Evolutionary conservation across 2,329 filamentous ascomycete species (phyloP).

Genomic region (Fusarium hostae): DNA sequence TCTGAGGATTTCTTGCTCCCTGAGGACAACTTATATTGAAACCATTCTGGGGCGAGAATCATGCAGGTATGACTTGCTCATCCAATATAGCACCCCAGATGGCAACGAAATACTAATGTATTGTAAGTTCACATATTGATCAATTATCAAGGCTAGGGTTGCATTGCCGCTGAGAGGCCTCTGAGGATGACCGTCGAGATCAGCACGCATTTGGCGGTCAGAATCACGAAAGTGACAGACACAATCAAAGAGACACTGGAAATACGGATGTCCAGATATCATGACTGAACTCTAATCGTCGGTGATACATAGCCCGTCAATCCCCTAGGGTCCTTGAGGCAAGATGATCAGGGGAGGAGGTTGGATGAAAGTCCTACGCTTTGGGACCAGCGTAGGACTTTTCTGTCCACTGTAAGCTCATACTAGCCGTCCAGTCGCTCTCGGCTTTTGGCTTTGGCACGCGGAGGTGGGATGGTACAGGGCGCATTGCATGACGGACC

Average conservation of each 20-base stretch:
- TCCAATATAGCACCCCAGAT: background rate
- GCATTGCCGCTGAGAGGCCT: background rate
- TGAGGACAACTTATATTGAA: background rate
- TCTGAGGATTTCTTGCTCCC: no score
- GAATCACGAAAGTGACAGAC: background rate
- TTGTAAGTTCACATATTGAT: background rate
- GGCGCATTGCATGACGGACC: slow-evolving; percentile 40
- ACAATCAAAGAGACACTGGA: background rate
- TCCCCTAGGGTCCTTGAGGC: slow-evolving; percentile 18
- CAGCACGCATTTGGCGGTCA: slow-evolving; percentile 26
- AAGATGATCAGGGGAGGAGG: slow-evolving; percentile 5
- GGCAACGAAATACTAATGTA: background rate
- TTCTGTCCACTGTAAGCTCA: slow-evolving; percentile 13
- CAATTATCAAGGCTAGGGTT: background rate
- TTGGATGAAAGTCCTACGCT: slow-evolving; percentile 32
- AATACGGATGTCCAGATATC: background rate
- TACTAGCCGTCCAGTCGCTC: slow-evolving; percentile 17
- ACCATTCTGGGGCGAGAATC: background rate
- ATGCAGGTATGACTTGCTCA: background rate
- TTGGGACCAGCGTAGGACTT: slow-evolving; percentile 34
- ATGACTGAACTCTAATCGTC: background rate
- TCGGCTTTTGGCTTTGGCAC: slow-evolving; percentile 16
- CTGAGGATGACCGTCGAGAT: slow-evolving; percentile 12
- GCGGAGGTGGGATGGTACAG: slow-evolving; percentile 36
- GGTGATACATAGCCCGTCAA: slow-evolving; percentile 1